phyloP scores from a whole-genome alignment of 345 rosid species.

The Gossypium turneri region DNA sequence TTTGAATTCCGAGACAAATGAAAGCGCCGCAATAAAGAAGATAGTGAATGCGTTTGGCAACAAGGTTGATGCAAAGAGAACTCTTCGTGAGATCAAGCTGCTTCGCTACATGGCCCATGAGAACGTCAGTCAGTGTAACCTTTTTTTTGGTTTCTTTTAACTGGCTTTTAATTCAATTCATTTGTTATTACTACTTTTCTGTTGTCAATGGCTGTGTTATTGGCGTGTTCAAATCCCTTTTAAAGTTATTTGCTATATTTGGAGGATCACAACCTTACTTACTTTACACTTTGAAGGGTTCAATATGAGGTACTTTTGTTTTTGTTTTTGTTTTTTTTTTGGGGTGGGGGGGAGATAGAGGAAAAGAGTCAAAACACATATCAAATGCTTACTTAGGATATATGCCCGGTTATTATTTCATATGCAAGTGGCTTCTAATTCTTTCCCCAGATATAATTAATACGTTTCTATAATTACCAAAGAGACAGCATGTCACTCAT shows the following conservation, averaged over 20 bases:
- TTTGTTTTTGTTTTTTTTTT: too few species aligned
- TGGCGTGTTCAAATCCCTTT: neutral
- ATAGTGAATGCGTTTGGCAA: slow-evolving; percentile 74
- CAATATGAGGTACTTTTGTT: neutral
- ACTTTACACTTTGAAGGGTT: neutral
- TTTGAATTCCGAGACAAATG: slow-evolving; percentile 69
- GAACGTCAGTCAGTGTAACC: slow-evolving; percentile 63
- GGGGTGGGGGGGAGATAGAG: too few species aligned
- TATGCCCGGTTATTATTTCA: too few species aligned
- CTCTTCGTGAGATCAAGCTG: slow-evolving; percentile 93
- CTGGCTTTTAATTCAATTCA: neutral
- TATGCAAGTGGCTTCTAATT: too few species aligned
- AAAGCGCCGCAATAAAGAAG: slow-evolving; percentile 83
- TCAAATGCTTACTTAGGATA: too few species aligned
- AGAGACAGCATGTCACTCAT: neutral
- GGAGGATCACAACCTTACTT: neutral
- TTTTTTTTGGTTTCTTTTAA: neutral
- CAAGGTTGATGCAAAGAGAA: slow-evolving; percentile 78
- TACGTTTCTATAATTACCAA: neutral
- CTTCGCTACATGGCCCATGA: slow-evolving; percentile 94
- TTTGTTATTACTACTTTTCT: neutral
- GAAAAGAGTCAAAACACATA: neutral
- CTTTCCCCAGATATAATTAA: neutral
- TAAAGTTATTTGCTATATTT: neutral
- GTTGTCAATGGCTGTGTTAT: neutral